Conservation (phyloP, 2,329 filamentous ascomycete genomes). For the Trichoderma citrinoviride region DNA sequence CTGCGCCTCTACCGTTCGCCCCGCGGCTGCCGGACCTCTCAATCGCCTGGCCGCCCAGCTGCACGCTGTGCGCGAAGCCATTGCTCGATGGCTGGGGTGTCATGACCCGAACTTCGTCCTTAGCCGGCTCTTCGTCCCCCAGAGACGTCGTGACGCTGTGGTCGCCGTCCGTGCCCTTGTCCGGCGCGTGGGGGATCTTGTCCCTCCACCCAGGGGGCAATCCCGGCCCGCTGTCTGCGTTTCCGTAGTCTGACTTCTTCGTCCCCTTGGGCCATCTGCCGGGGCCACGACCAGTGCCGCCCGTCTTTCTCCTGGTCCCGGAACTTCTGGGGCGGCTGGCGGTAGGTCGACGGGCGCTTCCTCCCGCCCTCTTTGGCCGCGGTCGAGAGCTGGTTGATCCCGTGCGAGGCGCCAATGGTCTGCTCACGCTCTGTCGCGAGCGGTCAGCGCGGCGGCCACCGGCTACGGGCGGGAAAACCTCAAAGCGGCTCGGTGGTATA, state of each 20-base stretch:
- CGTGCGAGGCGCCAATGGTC: constrained; percentile 39
- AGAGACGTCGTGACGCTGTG: not conserved
- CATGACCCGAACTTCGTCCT: constrained; percentile 37
- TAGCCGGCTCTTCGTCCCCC: constrained; percentile 29
- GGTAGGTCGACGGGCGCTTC: constrained; percentile 33
- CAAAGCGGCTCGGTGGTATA: constrained; percentile 70
- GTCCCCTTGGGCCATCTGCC: constrained; percentile 67
- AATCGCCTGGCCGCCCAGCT: constrained; percentile 24
- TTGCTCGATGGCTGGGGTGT: constrained; percentile 29
- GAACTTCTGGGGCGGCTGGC: constrained; percentile 42
- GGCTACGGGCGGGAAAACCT: constrained; percentile 69
- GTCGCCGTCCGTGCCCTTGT: not conserved
- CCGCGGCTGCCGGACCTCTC: not conserved
- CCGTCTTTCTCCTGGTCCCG: constrained; percentile 53
- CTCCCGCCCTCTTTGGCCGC: constrained; percentile 41
- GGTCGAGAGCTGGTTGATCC: constrained; percentile 37
- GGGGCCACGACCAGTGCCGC: constrained; percentile 62
- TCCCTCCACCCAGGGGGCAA: constrained; percentile 57
- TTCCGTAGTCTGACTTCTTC: constrained; percentile 66
- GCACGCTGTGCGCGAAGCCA: constrained; percentile 24
- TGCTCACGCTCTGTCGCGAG: constrained; percentile 41
- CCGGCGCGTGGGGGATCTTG: constrained; percentile 24
- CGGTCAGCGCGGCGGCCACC: constrained; percentile 49
- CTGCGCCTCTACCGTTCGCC: not conserved
- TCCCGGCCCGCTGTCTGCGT: constrained; percentile 63